Evolutionary conservation across 768 basidiomycete species (phyloP), one percentile per base, ranked within the genome.

Genomic region (Mrakia blollopis): DNA sequence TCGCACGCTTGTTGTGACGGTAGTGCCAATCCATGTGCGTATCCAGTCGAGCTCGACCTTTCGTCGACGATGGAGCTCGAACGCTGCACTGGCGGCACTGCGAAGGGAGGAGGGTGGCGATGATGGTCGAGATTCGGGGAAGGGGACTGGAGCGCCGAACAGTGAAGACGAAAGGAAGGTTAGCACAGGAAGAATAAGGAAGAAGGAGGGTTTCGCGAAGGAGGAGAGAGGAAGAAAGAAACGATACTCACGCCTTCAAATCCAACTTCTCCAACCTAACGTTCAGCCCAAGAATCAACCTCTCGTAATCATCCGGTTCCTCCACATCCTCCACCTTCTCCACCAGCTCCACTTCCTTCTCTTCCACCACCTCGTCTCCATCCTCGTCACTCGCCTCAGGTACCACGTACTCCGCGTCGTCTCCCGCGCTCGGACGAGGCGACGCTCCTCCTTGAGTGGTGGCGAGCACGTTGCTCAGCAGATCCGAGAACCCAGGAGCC

Each of bases 1-100:
- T 41, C 28, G 65, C 41, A 5, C 77, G 77, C 41, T 73, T 67
- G 60, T 78, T 78, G 30, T 28, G 32, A 2, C 77, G 67, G 30
- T 68, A 78, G 72, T 78, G 77, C 77, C 77, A 78, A 52, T 78
- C 77, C 37, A 74, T 52, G 25, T 78, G 77, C 3, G 28, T 47
- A 32, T 74, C 73, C n/a, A 78, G 68, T 2, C 65, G 39, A 28
- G 44, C 41, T 3, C 73, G 47, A 41, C 73, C 77, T 23, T 73
- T 62, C 9, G 39, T 3, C 30, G 73, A 47, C 30, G 30, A 0
- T 9, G 73, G 73, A 16, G 73, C 72, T 41, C 77, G 77, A 16
- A 74, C 65, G 18, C 67, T 35, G 73, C 77, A 78, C 14, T 62
- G 57, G 0, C 68, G 65, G 57, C 77, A 78, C 32, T 78, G 77